Conservation (phyloP, 1,284 basidiomycete genomes). For the Pholiota adiposa region DNA sequence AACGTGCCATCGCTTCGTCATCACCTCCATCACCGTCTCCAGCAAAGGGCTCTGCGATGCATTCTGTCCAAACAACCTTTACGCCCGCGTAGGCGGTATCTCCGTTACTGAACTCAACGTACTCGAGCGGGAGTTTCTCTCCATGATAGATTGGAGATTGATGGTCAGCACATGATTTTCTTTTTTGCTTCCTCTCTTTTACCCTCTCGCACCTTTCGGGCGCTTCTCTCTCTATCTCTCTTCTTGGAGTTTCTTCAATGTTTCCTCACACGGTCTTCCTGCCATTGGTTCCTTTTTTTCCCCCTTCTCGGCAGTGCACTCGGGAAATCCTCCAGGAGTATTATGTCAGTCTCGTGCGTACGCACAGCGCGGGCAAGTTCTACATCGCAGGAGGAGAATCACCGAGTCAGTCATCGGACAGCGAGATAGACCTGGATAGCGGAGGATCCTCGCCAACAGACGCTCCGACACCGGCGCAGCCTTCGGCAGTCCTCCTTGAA, state of each 20-base stretch:
- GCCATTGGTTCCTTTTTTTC: constrained; percentile 25
- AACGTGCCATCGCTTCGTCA: constrained; percentile 95
- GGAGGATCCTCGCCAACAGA: constrained; percentile 51
- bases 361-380: constrained; percentile 67
- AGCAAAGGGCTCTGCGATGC: constrained; percentile 92
- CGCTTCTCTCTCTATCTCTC: constrained; percentile 3
- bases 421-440: constrained; percentile 58
- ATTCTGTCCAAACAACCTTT: constrained; percentile 91
- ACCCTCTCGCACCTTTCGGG: constrained; percentile 20
- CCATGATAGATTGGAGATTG: constrained; percentile 89
- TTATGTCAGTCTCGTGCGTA: constrained; percentile 82
- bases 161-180: constrained; percentile 67
- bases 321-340: constrained; percentile 82
- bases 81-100: constrained; percentile 94
- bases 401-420: constrained; percentile 51
- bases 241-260: not conserved
- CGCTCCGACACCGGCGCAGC: constrained; percentile 37
- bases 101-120: constrained; percentile 88
- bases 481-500: constrained; percentile 59
- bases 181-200: constrained; percentile 14
- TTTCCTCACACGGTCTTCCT: constrained; percentile 3
- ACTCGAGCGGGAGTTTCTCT: constrained; percentile 90
- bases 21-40: constrained; percentile 85
- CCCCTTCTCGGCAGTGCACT: constrained; percentile 59
- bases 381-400: constrained; percentile 52